Evolutionary conservation across 2,329 filamentous ascomycete species (phyloP).

Genomic region (Epichloe sylvatica): DNA sequence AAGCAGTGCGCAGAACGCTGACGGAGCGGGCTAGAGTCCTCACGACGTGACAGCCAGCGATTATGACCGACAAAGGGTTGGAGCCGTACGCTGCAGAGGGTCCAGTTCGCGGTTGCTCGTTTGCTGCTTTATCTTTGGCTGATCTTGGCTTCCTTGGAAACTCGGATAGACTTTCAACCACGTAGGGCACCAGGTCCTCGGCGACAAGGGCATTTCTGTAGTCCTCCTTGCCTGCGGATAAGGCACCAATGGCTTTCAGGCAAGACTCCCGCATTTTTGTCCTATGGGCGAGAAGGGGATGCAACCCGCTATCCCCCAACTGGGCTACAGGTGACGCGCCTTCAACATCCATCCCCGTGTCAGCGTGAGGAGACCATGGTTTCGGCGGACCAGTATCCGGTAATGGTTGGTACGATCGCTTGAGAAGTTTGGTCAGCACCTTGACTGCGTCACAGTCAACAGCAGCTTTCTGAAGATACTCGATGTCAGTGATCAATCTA

Average conservation of each 20-base stretch:
- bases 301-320: constrained; percentile 48
- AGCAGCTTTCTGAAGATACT: constrained; percentile 67
- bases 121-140: constrained; percentile 25
- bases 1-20: constrained; percentile 65
- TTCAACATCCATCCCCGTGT: constrained; percentile 21
- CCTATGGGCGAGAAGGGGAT: constrained; percentile 49
- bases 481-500: constrained; percentile 63
- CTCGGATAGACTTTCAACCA: constrained; percentile 62
- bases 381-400: constrained; percentile 16
- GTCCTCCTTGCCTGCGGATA: constrained; percentile 69
- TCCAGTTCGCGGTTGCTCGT: constrained; percentile 16
- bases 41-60: constrained; percentile 73
- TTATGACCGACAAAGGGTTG: constrained; percentile 64
- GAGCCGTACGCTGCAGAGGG: constrained; percentile 42
- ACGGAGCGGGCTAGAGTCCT: constrained; percentile 75
- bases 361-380: constrained; percentile 26
- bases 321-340: constrained; percentile 25
- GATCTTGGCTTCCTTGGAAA: constrained; percentile 39
- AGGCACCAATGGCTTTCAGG: constrained; percentile 65
- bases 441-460: constrained; percentile 47
- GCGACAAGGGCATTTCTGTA: constrained; percentile 73
- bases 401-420: constrained; percentile 35
- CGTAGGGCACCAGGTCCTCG: constrained; percentile 63
- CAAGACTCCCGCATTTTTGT: constrained; percentile 64
- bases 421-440: constrained; percentile 33